Evolutionary conservation across 2,329 filamentous ascomycete genomes (phyloP).

Genomic region (Scleromitrula shiraiana): DNA sequence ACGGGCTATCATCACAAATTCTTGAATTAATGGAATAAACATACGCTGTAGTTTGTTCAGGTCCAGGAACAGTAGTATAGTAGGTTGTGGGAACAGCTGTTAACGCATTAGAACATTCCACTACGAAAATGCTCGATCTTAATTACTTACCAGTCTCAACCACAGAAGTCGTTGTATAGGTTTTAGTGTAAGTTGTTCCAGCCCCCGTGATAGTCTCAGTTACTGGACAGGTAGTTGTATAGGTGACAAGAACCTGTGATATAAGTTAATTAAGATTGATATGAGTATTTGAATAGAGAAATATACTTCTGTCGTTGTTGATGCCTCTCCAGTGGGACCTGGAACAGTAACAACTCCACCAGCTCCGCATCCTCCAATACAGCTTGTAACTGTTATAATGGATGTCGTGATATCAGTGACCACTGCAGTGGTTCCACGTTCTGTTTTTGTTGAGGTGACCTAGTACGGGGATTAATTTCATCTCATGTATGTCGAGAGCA

Average conservation of each 20-base stretch:
- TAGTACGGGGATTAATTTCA: background rate
- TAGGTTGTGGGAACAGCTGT: slow-evolving; percentile 15
- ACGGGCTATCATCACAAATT: background rate
- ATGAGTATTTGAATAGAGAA: background rate
- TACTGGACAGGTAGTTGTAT: slow-evolving; percentile 6
- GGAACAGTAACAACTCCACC: slow-evolving; percentile 8
- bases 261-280: background rate
- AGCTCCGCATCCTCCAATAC: slow-evolving; percentile 4
- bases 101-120: background rate
- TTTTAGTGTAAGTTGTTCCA: slow-evolving; percentile 33
- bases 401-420: slow-evolving; percentile 2
- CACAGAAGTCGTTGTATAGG: slow-evolving; percentile 38
- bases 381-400: slow-evolving; percentile 1
- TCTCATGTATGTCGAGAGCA: background rate
- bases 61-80: slow-evolving; percentile 6
- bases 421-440: background rate
- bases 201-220: background rate
- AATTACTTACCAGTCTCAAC: slow-evolving; percentile 22
- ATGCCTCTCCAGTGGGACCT: slow-evolving; percentile 5
- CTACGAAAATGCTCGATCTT: background rate
- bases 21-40: background rate
- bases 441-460: slow-evolving; percentile 3
- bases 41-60: background rate
- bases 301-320: slow-evolving; percentile 9
- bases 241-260: slow-evolving; percentile 4